Percentiles rank a stretch among this genome's conserved stretches.
Conservation (phyloP, 805 yeast species). For the Wickerhamiella alocasiicola region DNA sequence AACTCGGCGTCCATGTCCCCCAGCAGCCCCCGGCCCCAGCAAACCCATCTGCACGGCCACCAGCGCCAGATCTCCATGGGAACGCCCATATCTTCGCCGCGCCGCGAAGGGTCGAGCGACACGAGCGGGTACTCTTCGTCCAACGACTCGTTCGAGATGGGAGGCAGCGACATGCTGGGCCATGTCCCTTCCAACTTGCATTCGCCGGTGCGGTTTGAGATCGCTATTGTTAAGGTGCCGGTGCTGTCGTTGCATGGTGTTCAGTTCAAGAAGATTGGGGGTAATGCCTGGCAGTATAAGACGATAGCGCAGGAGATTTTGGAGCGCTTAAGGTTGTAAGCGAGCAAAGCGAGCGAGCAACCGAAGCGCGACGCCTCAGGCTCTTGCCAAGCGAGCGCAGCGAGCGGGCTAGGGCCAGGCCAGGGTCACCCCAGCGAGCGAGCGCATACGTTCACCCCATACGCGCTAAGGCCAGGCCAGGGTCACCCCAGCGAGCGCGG, state of each 20-base stretch:
- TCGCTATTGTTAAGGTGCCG: slow-evolving; percentile 85
- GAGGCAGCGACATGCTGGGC: slow-evolving; percentile 31
- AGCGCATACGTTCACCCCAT: no score
- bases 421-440: no score
- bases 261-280: slow-evolving; percentile 83
- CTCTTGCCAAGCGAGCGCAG: no score
- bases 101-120: slow-evolving; percentile 17
- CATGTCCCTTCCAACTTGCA: slow-evolving; percentile 21
- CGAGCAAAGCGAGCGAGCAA: no score
- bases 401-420: no score
- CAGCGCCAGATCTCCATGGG: slow-evolving; percentile 24
- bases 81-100: slow-evolving; percentile 19
- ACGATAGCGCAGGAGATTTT: slow-evolving; percentile 77
- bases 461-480: no score
- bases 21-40: slow-evolving; percentile 23
- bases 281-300: slow-evolving; percentile 93
- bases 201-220: slow-evolving; percentile 75
- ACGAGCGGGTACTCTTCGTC: slow-evolving; percentile 24
- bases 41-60: slow-evolving; percentile 16
- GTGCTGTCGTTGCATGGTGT: slow-evolving; percentile 83
- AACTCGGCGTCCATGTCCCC: background rate
- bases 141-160: slow-evolving; percentile 25
- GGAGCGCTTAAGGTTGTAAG: slow-evolving; percentile 52
- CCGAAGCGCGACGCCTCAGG: no score
- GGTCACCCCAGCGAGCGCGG: no score